Percentiles rank a stretch among this genome's conserved stretches.
phyloP scores from a whole-genome alignment of 331 rosid species.

The Ulmus americana region DNA sequence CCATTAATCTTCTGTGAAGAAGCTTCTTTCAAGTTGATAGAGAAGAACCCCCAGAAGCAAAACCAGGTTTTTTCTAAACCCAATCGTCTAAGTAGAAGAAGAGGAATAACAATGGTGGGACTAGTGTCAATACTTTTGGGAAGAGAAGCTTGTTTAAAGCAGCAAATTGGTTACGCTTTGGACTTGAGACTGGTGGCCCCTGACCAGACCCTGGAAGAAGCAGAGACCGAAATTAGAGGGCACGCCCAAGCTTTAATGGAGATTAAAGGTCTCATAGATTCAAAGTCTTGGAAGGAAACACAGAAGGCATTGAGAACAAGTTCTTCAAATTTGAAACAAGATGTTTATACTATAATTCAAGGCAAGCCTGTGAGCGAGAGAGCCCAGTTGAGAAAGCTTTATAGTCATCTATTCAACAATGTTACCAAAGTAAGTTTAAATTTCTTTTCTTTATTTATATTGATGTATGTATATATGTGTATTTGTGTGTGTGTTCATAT shows the following conservation, averaged over 20 bases:
- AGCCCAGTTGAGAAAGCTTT: constrained; percentile 54
- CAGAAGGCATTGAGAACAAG: constrained; percentile 46
- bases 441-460: background rate
- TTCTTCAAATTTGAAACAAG: constrained; percentile 47
- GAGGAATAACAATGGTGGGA: background rate
- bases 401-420: constrained; percentile 55
- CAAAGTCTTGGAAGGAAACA: constrained; percentile 47
- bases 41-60: no score
- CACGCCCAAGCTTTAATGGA: constrained; percentile 30
- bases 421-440: constrained; percentile 48
- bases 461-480: no score
- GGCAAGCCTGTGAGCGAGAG: constrained; percentile 56
- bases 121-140: constrained; percentile 9
- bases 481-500: no score
- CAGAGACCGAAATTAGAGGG: constrained; percentile 32
- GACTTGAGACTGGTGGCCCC: constrained; percentile 28
- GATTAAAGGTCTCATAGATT: constrained; percentile 42
- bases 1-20: no score
- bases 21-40: no score
- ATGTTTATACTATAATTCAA: constrained; percentile 52
- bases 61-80: no score
- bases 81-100: no score
- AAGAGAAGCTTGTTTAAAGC: background rate
- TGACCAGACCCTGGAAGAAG: constrained; percentile 32
- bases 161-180: constrained; percentile 30